Conservation (phyloP, 1,284 basidiomycete species). For the Mycena sp. region DNA sequence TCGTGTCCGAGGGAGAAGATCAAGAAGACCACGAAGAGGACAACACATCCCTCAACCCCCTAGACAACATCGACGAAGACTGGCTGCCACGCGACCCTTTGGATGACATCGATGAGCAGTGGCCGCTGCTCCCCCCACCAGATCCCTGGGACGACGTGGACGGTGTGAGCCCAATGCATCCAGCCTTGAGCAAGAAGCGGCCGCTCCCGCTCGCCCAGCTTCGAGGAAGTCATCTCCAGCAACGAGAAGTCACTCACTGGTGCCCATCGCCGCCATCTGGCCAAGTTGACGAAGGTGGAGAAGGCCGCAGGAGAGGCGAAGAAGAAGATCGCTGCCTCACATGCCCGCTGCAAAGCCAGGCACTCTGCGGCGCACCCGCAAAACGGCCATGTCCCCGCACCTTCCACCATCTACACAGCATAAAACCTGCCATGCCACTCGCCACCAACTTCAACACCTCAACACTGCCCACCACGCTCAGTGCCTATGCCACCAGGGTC, state of each 20-base stretch:
- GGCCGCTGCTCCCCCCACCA: neutral
- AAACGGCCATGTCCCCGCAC: neutral
- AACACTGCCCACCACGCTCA: neutral
- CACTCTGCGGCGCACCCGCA: neutral
- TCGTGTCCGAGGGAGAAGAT: neutral
- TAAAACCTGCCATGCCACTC: neutral
- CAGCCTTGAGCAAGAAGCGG: neutral
- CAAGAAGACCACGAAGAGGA: conserved; percentile 1
- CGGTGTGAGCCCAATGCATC: neutral
- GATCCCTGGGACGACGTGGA: neutral
- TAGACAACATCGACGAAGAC: neutral
- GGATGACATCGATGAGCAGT: neutral
- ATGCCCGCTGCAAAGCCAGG: neutral
- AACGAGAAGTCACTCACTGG: neutral
- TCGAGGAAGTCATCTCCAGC: neutral
- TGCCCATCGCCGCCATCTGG: neutral
- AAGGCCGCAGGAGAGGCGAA: neutral
- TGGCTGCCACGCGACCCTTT: neutral
- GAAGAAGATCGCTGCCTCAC: neutral
- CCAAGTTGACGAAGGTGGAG: no score
- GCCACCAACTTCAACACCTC: neutral
- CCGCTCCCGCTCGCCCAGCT: neutral
- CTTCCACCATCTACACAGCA: neutral
- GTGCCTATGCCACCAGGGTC: neutral
- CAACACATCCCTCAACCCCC: neutral